phyloP scores from a whole-genome alignment of 306 rosid genomes.

The Vachellia collinsii region DNA sequence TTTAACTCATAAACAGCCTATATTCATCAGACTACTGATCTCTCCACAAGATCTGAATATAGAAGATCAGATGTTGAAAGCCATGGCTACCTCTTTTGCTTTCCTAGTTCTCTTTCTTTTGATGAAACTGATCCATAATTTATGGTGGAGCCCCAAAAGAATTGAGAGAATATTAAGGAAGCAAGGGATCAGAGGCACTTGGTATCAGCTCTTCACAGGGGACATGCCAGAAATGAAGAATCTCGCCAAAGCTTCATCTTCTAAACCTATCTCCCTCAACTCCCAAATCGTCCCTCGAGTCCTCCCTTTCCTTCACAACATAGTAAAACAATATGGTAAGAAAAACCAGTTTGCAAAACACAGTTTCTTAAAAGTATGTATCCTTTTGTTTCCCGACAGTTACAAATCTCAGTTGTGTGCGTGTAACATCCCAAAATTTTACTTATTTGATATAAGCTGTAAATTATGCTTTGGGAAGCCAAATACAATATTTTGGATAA shows the following conservation, averaged over 20 bases:
- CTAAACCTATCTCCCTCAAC: slow-evolving; percentile 44
- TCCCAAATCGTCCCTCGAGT: slow-evolving; percentile 45
- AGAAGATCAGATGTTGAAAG: slow-evolving; percentile 39
- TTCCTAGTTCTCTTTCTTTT: slow-evolving; percentile 6
- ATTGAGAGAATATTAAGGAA: slow-evolving; percentile 36
- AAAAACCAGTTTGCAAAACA: background rate
- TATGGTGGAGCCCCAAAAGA: slow-evolving; percentile 51
- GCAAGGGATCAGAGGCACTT: slow-evolving; percentile 53
- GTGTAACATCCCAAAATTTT: too few relatives aligned
- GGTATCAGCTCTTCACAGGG: too few relatives aligned
- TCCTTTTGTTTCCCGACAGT: too few relatives aligned
- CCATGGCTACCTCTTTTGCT: slow-evolving; percentile 14
- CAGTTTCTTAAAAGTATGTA: too few relatives aligned
- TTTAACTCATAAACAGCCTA: background rate
- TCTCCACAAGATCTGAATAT: background rate
- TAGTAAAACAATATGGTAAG: slow-evolving; percentile 48
- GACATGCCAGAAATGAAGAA: slow-evolving; percentile 44
- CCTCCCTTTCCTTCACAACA: slow-evolving; percentile 43
- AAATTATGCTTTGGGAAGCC: too few relatives aligned
- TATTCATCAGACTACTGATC: background rate
- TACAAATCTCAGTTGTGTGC: too few relatives aligned
- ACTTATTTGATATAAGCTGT: too few relatives aligned
- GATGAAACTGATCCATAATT: slow-evolving; percentile 23
- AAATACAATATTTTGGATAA: too few relatives aligned
- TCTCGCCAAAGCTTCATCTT: slow-evolving; percentile 30